These are phyloP conservation scores for Populus tomentosa DNA, from an alignment of 441 rosid genomes.

Conservation along the genomic window DNA sequence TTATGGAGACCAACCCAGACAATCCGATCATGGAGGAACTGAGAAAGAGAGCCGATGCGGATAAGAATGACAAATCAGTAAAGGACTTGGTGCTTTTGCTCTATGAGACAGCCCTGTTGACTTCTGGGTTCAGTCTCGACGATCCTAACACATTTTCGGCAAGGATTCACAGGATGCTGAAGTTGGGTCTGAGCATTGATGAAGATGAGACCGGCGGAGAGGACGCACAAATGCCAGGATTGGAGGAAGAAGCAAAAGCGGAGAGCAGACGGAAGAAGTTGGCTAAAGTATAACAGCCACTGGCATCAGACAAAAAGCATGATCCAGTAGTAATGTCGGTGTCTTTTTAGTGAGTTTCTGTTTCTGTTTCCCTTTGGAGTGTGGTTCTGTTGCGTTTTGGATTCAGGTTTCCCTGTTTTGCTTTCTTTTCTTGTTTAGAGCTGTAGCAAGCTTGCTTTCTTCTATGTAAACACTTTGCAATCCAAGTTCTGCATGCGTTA, in stretches of 20 bases:
- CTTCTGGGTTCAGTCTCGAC: slow-evolving; percentile 65
- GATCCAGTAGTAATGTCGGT: too few relatives aligned
- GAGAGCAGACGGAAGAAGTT: slow-evolving; percentile 73
- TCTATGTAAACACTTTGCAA: neutral
- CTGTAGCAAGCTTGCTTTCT: neutral
- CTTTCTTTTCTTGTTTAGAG: neutral
- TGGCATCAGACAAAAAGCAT: neutral
- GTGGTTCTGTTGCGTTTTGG: neutral
- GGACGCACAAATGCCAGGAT: slow-evolving; percentile 47
- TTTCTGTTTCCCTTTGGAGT: neutral
- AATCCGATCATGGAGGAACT: slow-evolving; percentile 69
- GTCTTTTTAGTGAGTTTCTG: neutral
- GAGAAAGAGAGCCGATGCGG: slow-evolving; percentile 61
- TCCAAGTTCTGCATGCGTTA: neutral
- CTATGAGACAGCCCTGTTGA: slow-evolving; percentile 55
- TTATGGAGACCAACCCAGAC: slow-evolving; percentile 68
- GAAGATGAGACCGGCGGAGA: slow-evolving; percentile 37
- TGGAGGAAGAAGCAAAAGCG: slow-evolving; percentile 54
- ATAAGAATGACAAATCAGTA: slow-evolving; percentile 54
- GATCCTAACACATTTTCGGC: slow-evolving; percentile 62
- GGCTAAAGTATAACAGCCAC: slow-evolving; percentile 23
- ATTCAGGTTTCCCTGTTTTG: neutral
- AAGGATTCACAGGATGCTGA: slow-evolving; percentile 64
- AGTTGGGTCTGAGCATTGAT: slow-evolving; percentile 52
- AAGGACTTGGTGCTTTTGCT: slow-evolving; percentile 53